Conservation (phyloP, 306 rosid species). For the Crotalaria pallida region DNA sequence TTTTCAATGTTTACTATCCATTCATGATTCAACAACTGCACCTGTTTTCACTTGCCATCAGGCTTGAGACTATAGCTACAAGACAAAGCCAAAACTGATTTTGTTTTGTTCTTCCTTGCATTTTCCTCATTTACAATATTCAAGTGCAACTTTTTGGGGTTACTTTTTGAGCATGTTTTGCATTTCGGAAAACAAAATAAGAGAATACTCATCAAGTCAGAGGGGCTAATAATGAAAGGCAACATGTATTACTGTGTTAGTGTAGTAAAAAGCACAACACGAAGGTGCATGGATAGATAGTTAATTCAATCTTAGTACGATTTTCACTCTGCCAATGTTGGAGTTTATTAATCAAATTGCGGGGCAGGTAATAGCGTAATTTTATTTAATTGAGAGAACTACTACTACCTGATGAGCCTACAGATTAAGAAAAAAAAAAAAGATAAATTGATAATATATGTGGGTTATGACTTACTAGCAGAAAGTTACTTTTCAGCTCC, state of each 20-base stretch:
- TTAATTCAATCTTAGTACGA: background rate
- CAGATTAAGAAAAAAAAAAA: conserved; percentile 4
- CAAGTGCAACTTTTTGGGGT: background rate
- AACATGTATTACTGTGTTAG: background rate
- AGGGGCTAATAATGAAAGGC: background rate
- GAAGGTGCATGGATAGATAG: background rate
- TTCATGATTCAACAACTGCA: background rate
- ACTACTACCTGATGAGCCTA: background rate
- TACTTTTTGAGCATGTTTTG: background rate
- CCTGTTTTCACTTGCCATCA: background rate
- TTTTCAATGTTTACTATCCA: background rate
- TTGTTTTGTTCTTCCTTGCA: background rate
- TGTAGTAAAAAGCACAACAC: background rate
- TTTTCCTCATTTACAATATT: background rate
- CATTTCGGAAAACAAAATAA: background rate
- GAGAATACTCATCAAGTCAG: background rate
- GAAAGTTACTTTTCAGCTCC: no score
- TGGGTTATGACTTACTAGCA: no score
- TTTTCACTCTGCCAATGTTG: background rate
- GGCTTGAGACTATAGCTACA: background rate
- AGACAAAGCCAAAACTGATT: background rate
- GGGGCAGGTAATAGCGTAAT: background rate
- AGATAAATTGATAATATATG: background rate
- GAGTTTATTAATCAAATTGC: background rate
- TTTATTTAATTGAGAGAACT: background rate